Evolutionary conservation across 371 early-diverging fungal genomes (phyloP), one percentile per base, ranked within the genome.

Genomic region (Mucor piriformis): DNA sequence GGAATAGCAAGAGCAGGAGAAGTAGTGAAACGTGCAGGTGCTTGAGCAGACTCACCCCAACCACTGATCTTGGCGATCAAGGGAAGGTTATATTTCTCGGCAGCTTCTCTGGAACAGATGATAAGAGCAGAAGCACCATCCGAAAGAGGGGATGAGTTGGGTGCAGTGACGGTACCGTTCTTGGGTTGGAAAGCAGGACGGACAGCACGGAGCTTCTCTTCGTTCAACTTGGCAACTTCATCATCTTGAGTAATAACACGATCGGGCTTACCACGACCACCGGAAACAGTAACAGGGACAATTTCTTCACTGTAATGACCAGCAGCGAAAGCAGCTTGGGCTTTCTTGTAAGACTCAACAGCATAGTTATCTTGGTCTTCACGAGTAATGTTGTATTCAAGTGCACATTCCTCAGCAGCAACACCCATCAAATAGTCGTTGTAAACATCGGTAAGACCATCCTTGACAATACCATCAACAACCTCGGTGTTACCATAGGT

Each of bases 51-150:
- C 63, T 92, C 92, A 62, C 84, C 87, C 83, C 82, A 88, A 42
- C 87, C 82, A 61, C 84, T 77, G 46, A 92, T 82, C 57, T 84
- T 75, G 56, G 94, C 93, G 37, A 96, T 57, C 32, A 91, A 87
- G 35, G 85, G 84, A 66, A 95, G 72, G 54, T 85, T 84, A 60
- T 89, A 83, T 62, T 88, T 82, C 18, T 84, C 84, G 54, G 93
- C 89, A 65, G 90, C 90, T 43, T 74, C 76, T 51, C 87, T 89
- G 33, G 92, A 91, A 27, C 90, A 88, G 57, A 98, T 77, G 25
- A 97, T 80, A n/a, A 99, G 66, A 32, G 96, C 96, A 56, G 94
- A 88, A 40, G 96, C 98, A 61, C 98, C 99, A 73, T 99, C 99
- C 35, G 86, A 90, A 33, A 99, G 83, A 24, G 95, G 90, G 18